These are phyloP conservation scores for Postia placenta DNA, from an alignment of 768 basidiomycete species.

Conservation along the genomic window DNA sequence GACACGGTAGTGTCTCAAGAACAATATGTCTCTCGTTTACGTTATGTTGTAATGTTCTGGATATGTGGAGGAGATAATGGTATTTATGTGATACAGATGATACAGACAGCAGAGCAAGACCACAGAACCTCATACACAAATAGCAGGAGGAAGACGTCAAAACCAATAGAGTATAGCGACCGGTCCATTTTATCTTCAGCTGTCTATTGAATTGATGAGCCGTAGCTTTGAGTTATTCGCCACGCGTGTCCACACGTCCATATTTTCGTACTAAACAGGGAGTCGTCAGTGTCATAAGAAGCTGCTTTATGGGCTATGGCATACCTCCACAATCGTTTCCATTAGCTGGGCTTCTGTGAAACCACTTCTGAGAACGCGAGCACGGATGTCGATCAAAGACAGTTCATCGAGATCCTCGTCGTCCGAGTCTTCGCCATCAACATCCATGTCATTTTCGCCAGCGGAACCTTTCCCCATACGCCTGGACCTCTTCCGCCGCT, in stretches of 20 bases:
- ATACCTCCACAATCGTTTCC: conserved; percentile 76
- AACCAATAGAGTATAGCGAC: too few relatives aligned
- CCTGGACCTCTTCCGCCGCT: conserved; percentile 37
- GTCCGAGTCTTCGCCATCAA: conserved; percentile 41
- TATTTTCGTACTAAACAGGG: conserved; percentile 72
- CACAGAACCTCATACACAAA: neutral
- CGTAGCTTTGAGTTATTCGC: conserved; percentile 79
- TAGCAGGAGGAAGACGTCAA: neutral
- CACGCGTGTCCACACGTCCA: conserved; percentile 77
- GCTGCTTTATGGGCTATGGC: too few relatives aligned
- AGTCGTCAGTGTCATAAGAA: conserved; percentile 11
- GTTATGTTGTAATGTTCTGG: neutral
- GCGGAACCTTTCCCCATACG: conserved; percentile 65
- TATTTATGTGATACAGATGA: conserved; percentile 22
- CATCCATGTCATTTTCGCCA: conserved; percentile 64
- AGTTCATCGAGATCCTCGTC: conserved; percentile 57
- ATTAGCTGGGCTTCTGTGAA: conserved; percentile 90
- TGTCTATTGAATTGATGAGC: conserved; percentile 38
- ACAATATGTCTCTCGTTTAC: conserved; percentile 1
- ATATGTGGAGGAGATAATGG: conserved; percentile 4
- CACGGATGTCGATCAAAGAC: conserved; percentile 82
- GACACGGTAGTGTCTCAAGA: conserved; percentile 17
- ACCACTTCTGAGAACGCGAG: conserved; percentile 77
- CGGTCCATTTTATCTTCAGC: neutral
- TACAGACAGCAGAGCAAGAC: conserved; percentile 16